These are phyloP conservation scores for Mycena epipterygia DNA, from an alignment of 768 basidiomycete species.

Conservation along the genomic window DNA sequence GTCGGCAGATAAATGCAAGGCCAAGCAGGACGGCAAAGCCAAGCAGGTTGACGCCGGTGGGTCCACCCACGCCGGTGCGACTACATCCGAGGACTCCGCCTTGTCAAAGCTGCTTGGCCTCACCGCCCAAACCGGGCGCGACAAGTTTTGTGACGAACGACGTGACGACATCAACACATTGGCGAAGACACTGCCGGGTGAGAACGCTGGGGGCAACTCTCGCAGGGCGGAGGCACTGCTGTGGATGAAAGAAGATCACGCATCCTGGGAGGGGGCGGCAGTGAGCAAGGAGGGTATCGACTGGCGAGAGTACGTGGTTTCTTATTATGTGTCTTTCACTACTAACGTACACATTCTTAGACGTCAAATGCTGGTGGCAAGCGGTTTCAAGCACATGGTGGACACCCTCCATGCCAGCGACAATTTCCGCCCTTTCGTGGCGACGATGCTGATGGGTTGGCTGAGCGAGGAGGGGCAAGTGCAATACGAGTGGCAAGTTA, in stretches of 20 bases:
- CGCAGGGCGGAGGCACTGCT: neutral
- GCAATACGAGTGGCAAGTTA: neutral
- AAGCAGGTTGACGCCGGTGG: no score
- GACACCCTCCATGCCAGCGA: neutral
- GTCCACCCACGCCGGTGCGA: no score
- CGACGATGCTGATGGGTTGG: neutral
- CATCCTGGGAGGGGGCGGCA: neutral
- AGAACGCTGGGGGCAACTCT: no score
- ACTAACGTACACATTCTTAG: neutral
- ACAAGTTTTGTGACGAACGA: no score
- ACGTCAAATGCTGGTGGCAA: neutral
- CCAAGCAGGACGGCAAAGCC: no score
- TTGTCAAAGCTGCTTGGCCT: no score
- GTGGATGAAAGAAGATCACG: neutral
- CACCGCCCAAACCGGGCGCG: no score
- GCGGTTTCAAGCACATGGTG: neutral
- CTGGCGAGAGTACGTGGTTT: neutral
- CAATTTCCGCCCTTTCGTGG: neutral
- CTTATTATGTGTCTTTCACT: neutral
- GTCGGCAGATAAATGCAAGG: no score
- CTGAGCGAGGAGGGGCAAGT: neutral
- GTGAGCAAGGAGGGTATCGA: neutral
- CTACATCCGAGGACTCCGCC: no score
- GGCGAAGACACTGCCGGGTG: no score
- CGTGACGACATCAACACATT: no score